Percentiles rank a stretch among this genome's conserved stretches.
Evolutionary conservation across 108 stramenopile genomes (phyloP).

Genomic region (Nitzschia sp.): DNA sequence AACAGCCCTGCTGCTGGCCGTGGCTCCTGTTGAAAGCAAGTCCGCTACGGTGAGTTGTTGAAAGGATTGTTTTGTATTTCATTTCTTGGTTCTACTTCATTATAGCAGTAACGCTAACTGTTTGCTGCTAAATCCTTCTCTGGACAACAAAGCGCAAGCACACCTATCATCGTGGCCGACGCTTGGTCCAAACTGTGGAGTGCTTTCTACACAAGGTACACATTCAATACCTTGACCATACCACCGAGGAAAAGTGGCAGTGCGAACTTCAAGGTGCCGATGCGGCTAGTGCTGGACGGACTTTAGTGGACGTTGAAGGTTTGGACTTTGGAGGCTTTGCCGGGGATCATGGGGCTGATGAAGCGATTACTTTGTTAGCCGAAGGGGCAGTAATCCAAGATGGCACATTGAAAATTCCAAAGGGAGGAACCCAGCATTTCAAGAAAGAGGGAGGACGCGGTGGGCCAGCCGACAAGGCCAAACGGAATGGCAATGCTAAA

Average conservation of each 20-base stretch:
- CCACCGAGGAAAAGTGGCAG: not conserved
- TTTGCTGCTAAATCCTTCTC: no score
- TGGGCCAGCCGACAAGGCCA: not conserved
- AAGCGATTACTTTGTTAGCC: conserved; percentile 2
- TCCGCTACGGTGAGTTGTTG: no score
- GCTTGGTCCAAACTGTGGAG: not conserved
- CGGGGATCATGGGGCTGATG: not conserved
- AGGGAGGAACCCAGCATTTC: not conserved
- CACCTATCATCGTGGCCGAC: no score
- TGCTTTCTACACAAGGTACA: not conserved
- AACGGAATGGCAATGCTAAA: not conserved
- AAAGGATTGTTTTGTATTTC: no score
- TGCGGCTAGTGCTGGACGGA: not conserved
- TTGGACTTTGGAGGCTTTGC: not conserved
- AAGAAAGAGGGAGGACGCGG: not conserved
- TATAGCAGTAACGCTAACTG: no score
- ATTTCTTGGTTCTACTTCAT: no score
- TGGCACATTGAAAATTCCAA: not conserved
- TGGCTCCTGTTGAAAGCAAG: no score
- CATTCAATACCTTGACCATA: not conserved
- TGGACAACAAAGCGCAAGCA: no score
- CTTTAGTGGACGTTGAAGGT: not conserved
- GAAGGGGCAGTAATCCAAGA: not conserved
- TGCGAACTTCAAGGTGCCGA: not conserved
- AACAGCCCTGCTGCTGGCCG: no score